phyloP scores from a whole-genome alignment of 176 grass and related monocot genomes.

The Thalia dealbata region DNA sequence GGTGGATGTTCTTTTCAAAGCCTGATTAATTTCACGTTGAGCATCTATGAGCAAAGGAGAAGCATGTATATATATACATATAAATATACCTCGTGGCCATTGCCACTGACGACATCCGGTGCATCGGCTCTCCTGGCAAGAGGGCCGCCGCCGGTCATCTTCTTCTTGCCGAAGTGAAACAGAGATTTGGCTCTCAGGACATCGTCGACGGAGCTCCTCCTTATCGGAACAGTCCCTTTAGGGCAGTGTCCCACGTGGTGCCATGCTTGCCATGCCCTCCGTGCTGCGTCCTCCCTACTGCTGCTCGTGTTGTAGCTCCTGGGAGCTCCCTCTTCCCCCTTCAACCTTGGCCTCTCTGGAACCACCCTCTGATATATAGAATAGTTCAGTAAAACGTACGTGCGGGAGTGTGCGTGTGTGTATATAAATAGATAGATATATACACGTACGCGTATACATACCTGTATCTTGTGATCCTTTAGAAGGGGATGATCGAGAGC shows the following conservation, averaged over 20 bases:
- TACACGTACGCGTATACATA: not conserved
- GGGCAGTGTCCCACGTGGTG: conserved; percentile 72
- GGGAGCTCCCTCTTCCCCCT: not conserved
- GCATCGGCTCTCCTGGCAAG: conserved; percentile 32
- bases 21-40: not conserved
- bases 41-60: not conserved
- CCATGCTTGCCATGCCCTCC: conserved; percentile 67
- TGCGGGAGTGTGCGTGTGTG: too few relatives aligned
- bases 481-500: conserved; percentile 66
- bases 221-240: conserved; percentile 54
- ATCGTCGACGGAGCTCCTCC: conserved; percentile 51
- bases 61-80: not conserved
- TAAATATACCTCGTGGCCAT: conserved; percentile 70
- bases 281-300: not conserved
- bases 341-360: conserved; percentile 23
- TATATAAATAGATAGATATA: not conserved
- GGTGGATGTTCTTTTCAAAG: not conserved
- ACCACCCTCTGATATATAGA: conserved; percentile 21
- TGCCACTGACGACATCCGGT: conserved; percentile 77
- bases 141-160: not conserved
- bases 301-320: not conserved
- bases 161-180: conserved; percentile 75
- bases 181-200: conserved; percentile 57
- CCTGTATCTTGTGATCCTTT: conserved; percentile 57
- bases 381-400: too few relatives aligned